Conservation (phyloP, 116 monocot species). For the Posidonia oceanica region DNA sequence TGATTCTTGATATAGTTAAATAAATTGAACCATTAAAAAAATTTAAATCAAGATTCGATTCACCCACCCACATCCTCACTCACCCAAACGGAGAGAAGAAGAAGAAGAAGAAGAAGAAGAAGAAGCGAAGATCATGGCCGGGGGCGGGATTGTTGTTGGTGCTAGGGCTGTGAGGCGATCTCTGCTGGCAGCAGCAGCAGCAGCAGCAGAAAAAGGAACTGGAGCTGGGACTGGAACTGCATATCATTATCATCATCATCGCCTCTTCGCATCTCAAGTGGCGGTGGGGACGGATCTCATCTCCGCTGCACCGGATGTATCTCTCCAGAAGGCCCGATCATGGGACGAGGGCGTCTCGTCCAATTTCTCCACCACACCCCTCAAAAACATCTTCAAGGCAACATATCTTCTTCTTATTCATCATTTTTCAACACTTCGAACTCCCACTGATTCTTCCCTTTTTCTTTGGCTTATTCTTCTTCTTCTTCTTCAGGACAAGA, state of each 20-base stretch:
- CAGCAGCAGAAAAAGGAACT: too few species aligned
- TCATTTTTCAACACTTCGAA: not conserved
- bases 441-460: not conserved
- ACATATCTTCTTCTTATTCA: not conserved
- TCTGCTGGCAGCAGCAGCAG: too few species aligned
- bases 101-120: too few species aligned
- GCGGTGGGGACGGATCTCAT: constrained; percentile 59
- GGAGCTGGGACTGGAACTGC: too few species aligned
- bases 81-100: too few species aligned
- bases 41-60: too few species aligned
- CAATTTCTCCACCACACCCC: constrained; percentile 83
- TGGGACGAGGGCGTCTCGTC: constrained; percentile 98
- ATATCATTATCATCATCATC: not conserved
- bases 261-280: constrained; percentile 26
- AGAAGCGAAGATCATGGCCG: too few species aligned
- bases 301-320: constrained; percentile 41
- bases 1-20: too few species aligned
- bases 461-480: constrained; percentile 10
- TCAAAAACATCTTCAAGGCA: constrained; percentile 78
- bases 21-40: too few species aligned
- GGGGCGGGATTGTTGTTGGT: too few species aligned
- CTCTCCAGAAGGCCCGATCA: constrained; percentile 89
- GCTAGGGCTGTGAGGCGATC: too few species aligned
- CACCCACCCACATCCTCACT: too few species aligned
- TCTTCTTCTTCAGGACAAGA: constrained; percentile 60